These are phyloP conservation scores for Chytridiales sp. DNA, from an alignment of 371 early-diverging fungal genomes.

Conservation along the genomic window DNA sequence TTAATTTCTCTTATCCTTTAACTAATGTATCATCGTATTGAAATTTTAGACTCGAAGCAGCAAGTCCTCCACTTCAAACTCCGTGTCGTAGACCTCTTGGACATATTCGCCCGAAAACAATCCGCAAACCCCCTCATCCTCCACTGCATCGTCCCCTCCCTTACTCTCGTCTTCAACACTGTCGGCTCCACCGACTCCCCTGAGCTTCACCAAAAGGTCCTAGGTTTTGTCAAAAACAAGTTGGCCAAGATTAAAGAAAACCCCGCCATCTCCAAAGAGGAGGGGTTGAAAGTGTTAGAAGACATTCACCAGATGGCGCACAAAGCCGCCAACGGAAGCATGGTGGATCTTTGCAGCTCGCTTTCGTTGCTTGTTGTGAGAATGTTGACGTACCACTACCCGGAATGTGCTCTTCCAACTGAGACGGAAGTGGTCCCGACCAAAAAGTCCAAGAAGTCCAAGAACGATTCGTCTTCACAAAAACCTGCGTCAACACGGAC, in stretches of 20 bases:
- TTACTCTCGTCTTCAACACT: slow-evolving; percentile 60
- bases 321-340: slow-evolving; percentile 28
- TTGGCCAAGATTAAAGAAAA: slow-evolving; percentile 63
- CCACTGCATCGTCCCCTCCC: slow-evolving; percentile 65
- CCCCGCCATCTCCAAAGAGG: slow-evolving; percentile 53
- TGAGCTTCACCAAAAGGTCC: slow-evolving; percentile 69
- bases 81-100: slow-evolving; percentile 79
- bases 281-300: slow-evolving; percentile 57
- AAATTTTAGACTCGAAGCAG: slow-evolving; percentile 59
- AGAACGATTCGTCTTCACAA: background rate
- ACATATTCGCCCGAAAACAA: slow-evolving; percentile 70
- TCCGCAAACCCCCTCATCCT: slow-evolving; percentile 70
- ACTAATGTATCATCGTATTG: background rate
- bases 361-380: slow-evolving; percentile 27
- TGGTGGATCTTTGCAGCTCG: slow-evolving; percentile 48
- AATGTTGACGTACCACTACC: slow-evolving; percentile 17
- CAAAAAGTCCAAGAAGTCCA: slow-evolving; percentile 10
- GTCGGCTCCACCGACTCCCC: slow-evolving; percentile 55
- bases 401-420: slow-evolving; percentile 5
- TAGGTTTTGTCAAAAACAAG: slow-evolving; percentile 57
- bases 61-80: slow-evolving; percentile 83
- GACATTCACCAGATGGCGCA: slow-evolving; percentile 70
- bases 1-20: background rate
- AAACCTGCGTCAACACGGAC: background rate
- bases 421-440: slow-evolving; percentile 9